Evolutionary conservation across 257 asterid genomes (phyloP).

Genomic region (Solanum dulcamara): DNA sequence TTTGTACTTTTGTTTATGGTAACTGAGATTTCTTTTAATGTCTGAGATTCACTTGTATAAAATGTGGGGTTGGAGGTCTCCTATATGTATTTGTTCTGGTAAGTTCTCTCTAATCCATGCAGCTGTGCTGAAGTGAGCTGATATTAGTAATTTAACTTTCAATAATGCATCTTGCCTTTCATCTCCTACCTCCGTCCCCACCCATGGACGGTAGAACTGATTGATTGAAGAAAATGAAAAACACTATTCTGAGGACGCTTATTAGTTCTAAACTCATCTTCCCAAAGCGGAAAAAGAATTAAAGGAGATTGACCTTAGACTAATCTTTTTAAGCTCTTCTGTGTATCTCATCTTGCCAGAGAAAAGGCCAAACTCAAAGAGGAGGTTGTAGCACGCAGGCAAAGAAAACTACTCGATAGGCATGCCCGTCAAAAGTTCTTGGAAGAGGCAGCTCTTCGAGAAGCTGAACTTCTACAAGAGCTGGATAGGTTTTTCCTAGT

Average conservation of each 20-base stretch:
- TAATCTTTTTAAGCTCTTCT: background rate
- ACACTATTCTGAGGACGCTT: background rate
- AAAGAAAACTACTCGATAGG: conserved; percentile 60
- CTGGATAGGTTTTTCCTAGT: conserved; percentile 57
- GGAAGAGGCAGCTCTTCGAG: conserved; percentile 85
- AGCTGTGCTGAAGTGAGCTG: background rate
- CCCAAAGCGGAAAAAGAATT: background rate
- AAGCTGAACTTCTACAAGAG: conserved; percentile 80
- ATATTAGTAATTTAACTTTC: background rate
- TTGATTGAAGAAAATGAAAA: background rate
- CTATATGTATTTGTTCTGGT: background rate
- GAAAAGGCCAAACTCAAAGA: conserved; percentile 73
- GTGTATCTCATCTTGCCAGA: conserved; percentile 26
- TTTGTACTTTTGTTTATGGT: background rate
- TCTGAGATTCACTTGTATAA: background rate
- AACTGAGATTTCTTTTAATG: background rate
- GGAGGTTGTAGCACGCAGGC: conserved; percentile 79
- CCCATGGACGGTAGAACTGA: background rate
- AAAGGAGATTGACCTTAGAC: background rate
- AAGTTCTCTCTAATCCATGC: background rate
- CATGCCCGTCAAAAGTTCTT: conserved; percentile 58
- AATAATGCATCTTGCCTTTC: background rate
- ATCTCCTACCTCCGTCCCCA: background rate
- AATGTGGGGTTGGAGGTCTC: background rate
- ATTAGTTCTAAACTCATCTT: background rate